These are phyloP conservation scores for Bruguiera gymnorhiza DNA, from an alignment of 345 rosid genomes.

Conservation along the genomic window DNA sequence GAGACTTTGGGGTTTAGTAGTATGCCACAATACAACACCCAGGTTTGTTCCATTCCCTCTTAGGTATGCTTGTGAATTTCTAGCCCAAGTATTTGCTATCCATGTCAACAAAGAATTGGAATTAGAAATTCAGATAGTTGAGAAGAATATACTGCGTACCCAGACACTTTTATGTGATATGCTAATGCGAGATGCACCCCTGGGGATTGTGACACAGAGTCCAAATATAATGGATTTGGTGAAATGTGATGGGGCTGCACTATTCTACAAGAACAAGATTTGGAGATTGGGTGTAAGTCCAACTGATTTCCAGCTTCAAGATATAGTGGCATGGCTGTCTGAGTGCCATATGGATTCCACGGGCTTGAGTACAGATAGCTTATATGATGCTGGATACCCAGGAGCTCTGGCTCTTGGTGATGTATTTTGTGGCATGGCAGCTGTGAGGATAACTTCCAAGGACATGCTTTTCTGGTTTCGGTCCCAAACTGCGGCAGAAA, in stretches of 20 bases:
- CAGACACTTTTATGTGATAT: slow-evolving; percentile 93
- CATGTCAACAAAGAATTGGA: slow-evolving; percentile 89
- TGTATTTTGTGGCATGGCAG: slow-evolving; percentile 95
- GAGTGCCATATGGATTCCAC: slow-evolving; percentile 90
- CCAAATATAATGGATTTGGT: slow-evolving; percentile 93
- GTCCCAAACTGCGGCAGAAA: slow-evolving; percentile 76
- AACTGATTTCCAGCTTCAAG: slow-evolving; percentile 59
- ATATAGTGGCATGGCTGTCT: slow-evolving; percentile 66
- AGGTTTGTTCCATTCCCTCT: slow-evolving; percentile 96
- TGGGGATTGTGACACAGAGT: slow-evolving; percentile 79
- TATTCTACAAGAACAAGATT: slow-evolving; percentile 61
- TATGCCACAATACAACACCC: slow-evolving; percentile 83
- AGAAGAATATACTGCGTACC: slow-evolving; percentile 85
- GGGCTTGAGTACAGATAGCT: slow-evolving; percentile 90
- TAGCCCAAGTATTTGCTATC: slow-evolving; percentile 90
- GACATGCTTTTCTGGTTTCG: slow-evolving; percentile 95
- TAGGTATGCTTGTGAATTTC: slow-evolving; percentile 93
- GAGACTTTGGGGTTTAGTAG: slow-evolving; percentile 93
- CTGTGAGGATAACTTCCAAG: slow-evolving; percentile 71
- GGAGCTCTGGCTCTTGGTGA: slow-evolving; percentile 68
- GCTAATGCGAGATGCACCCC: slow-evolving; percentile 92
- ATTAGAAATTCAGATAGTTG: slow-evolving; percentile 72
- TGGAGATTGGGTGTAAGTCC: slow-evolving; percentile 79
- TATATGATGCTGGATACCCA: slow-evolving; percentile 83
- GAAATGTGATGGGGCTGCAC: slow-evolving; percentile 91